Percentiles rank a stretch among this genome's conserved stretches.
These are phyloP conservation scores for Calophaca sinica DNA, from an alignment of 306 rosid genomes.

Conservation along the genomic window DNA sequence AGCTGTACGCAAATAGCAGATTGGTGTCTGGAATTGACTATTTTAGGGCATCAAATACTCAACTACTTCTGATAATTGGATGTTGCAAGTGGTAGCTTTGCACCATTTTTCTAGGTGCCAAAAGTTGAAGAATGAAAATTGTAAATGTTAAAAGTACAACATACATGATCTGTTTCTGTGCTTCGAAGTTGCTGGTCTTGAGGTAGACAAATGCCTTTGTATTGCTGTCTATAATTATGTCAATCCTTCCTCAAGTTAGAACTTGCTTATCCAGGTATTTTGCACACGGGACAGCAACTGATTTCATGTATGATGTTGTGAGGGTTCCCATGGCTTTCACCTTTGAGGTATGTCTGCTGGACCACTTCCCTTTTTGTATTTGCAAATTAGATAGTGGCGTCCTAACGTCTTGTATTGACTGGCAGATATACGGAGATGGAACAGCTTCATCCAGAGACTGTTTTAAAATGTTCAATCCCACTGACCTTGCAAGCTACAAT, in stretches of 20 bases:
- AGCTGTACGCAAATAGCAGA: slow-evolving; percentile 3
- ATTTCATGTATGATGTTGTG: slow-evolving; percentile 87
- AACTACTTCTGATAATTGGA: slow-evolving; percentile 20
- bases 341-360: slow-evolving; percentile 79
- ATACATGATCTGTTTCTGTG: slow-evolving; percentile 39
- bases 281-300: slow-evolving; percentile 99
- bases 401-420: slow-evolving; percentile 42
- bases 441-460: slow-evolving; percentile 85
- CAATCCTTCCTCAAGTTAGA: slow-evolving; percentile 36
- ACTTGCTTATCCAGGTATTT: slow-evolving; percentile 68
- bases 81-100: slow-evolving; percentile 27
- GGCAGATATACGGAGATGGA: slow-evolving; percentile 89
- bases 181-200: slow-evolving; percentile 24
- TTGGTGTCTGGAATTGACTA: slow-evolving; percentile 21
- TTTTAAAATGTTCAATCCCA: slow-evolving; percentile 97
- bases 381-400: slow-evolving; percentile 20
- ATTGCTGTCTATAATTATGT: not conserved
- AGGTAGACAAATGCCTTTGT: not conserved
- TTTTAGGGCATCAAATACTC: slow-evolving; percentile 6
- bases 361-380: slow-evolving; percentile 24
- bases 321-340: slow-evolving; percentile 95
- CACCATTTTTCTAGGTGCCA: not conserved
- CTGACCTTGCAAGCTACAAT: slow-evolving; percentile 64
- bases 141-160: not conserved
- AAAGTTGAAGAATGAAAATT: slow-evolving; percentile 2